Percentiles rank a stretch among this genome's conserved stretches.
phyloP scores from a whole-genome alignment of 352 stramenopile species.

The Pythium biforme region DNA sequence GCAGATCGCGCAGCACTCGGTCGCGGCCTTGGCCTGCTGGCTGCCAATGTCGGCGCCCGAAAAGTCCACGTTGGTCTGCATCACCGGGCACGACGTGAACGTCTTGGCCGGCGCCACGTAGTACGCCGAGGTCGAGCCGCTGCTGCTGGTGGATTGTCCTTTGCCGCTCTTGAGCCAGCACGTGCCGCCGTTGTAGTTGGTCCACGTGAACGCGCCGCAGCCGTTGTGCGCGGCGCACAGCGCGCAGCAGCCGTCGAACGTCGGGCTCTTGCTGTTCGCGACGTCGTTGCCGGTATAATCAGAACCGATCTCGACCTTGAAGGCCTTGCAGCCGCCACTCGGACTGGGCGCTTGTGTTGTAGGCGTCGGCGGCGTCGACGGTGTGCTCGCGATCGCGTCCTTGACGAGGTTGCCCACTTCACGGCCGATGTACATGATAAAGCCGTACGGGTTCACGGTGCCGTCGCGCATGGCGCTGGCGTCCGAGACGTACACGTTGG shows the following conservation, averaged over 20 bases:
- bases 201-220: background rate
- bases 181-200: slow-evolving; percentile 37
- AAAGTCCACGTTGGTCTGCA: background rate
- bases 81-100: background rate
- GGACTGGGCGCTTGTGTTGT: background rate
- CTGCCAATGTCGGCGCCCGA: background rate
- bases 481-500: slow-evolving; percentile 71
- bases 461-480: slow-evolving; percentile 62
- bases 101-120: background rate
- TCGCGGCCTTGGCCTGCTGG: background rate
- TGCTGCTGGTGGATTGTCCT: background rate
- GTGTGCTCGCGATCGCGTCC: slow-evolving; percentile 27
- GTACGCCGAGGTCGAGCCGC: background rate
- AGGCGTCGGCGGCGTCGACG: background rate
- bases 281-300: background rate
- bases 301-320: background rate
- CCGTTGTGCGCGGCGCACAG: background rate
- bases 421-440: slow-evolving; percentile 70
- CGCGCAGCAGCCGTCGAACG: background rate
- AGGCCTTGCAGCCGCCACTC: background rate
- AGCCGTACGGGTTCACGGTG: slow-evolving; percentile 74
- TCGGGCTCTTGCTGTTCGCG: background rate
- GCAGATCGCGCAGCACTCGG: background rate
- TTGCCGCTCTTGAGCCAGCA: slow-evolving; percentile 53
- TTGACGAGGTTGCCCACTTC: slow-evolving; percentile 46